phyloP scores from a whole-genome alignment of 225 moss, liverwort and hornwort genomes.

The Marchantia polymorpha region DNA sequence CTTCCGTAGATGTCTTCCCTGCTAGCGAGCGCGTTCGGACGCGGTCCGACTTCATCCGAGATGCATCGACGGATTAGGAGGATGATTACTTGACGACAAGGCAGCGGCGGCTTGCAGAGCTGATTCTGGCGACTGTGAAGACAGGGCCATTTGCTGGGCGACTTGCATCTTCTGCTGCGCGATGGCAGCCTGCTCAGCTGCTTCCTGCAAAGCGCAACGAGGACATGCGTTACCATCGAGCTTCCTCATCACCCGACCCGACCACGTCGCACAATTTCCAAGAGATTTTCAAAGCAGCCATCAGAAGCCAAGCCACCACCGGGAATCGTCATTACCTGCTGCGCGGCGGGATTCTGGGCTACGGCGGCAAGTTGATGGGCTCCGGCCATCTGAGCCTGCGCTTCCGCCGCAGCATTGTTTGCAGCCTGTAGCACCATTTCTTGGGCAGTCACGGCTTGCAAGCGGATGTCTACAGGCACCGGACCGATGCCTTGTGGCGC shows the following conservation, averaged over 20 bases:
- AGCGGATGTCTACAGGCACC: not conserved
- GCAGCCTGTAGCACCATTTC: conserved; percentile 26
- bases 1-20: too few relatives aligned
- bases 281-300: not conserved
- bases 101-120: conserved; percentile 7
- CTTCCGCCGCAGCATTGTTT: conserved; percentile 30
- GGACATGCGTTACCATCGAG: not conserved
- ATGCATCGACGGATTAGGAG: conserved; percentile 12
- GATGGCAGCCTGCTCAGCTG: conserved; percentile 1
- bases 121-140: not conserved
- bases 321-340: conserved; percentile 19
- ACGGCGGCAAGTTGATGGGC: conserved; percentile 36
- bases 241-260: not conserved
- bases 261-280: not conserved
- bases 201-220: not conserved
- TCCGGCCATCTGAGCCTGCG: conserved; percentile 34
- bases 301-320: too few relatives aligned
- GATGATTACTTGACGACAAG: not conserved
- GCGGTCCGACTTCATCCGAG: too few relatives aligned
- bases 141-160: not conserved
- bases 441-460: not conserved
- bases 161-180: conserved; percentile 19
- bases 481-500: not conserved
- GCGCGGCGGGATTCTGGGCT: conserved; percentile 24
- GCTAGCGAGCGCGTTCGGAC: too few relatives aligned